These are phyloP conservation scores for Hypoxylon sp. DNA, from an alignment of 2,329 filamentous ascomycete genomes.

Conservation along the genomic window DNA sequence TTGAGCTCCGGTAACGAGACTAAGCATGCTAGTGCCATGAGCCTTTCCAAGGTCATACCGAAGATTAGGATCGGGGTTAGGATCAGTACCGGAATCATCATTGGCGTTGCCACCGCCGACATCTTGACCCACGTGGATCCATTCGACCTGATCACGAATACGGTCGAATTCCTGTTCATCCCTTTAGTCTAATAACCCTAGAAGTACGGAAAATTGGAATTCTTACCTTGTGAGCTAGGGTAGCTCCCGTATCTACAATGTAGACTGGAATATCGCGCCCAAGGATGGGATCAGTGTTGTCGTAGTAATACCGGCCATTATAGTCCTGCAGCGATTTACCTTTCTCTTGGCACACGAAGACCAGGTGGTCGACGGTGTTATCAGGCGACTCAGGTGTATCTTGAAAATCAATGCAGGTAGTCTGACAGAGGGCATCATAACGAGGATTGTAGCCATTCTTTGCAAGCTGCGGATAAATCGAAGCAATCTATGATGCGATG, in stretches of 20 bases:
- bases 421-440: not conserved
- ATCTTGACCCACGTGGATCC: constrained; percentile 13
- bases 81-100: constrained; percentile 13
- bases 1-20: constrained; percentile 5
- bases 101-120: constrained; percentile 4
- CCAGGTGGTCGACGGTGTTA: not conserved
- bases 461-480: constrained; percentile 11
- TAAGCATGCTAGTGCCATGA: constrained; percentile 16
- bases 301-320: not conserved
- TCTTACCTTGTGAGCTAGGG: constrained; percentile 6
- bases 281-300: constrained; percentile 4
- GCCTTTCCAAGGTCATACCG: not conserved
- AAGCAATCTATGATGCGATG: not conserved
- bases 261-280: constrained; percentile 16
- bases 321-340: not conserved
- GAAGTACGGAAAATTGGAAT: not conserved
- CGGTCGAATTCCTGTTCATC: constrained; percentile 5
- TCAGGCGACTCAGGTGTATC: not conserved
- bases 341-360: constrained; percentile 14
- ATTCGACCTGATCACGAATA: constrained; percentile 10
- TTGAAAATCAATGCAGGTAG: not conserved
- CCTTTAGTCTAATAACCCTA: not conserved
- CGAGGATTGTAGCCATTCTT: not conserved
- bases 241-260: constrained; percentile 20
- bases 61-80: not conserved